A percentile compares a stretch with the other conserved stretches of the same genome.
Evolutionary conservation across 1,284 basidiomycete species (phyloP).

Genomic region (Papiliotrema flavescens): DNA sequence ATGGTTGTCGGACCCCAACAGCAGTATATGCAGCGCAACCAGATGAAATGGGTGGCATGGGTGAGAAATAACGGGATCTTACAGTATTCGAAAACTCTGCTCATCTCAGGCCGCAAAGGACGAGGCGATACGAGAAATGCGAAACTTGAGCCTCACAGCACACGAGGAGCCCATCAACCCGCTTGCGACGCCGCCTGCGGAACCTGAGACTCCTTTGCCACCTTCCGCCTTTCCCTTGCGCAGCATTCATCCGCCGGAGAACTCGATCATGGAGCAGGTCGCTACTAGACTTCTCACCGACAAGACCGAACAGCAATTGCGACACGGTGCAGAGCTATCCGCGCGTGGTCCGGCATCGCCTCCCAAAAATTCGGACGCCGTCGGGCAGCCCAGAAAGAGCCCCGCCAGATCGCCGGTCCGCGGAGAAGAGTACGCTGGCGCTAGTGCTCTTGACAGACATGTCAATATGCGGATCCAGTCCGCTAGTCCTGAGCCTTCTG

Average conservation of each 20-base stretch:
- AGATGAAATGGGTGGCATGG: constrained; percentile 91
- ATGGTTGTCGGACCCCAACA: constrained; percentile 81
- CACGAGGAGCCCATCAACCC: constrained; percentile 51
- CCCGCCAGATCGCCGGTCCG: background rate
- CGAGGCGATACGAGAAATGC: constrained; percentile 60
- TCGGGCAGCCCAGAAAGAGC: constrained; percentile 40
- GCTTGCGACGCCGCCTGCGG: constrained; percentile 36
- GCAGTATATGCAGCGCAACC: constrained; percentile 95
- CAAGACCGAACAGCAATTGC: background rate
- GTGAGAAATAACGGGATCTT: constrained; percentile 60
- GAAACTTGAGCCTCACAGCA: constrained; percentile 58
- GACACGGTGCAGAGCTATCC: background rate
- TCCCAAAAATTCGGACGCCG: constrained; percentile 32
- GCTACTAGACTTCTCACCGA: background rate
- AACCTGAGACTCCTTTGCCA: constrained; percentile 6
- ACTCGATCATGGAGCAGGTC: background rate
- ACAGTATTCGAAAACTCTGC: constrained; percentile 51
- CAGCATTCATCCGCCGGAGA: background rate
- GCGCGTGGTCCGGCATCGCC: background rate
- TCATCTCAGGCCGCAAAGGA: constrained; percentile 47
- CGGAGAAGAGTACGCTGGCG: background rate
- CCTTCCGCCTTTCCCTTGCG: background rate
- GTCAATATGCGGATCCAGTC: background rate
- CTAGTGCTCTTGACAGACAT: background rate
- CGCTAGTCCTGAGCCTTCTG: constrained; percentile 2